Conservation (phyloP, 495 filamentous ascomycete species). For the Aspergillus campestris region DNA sequence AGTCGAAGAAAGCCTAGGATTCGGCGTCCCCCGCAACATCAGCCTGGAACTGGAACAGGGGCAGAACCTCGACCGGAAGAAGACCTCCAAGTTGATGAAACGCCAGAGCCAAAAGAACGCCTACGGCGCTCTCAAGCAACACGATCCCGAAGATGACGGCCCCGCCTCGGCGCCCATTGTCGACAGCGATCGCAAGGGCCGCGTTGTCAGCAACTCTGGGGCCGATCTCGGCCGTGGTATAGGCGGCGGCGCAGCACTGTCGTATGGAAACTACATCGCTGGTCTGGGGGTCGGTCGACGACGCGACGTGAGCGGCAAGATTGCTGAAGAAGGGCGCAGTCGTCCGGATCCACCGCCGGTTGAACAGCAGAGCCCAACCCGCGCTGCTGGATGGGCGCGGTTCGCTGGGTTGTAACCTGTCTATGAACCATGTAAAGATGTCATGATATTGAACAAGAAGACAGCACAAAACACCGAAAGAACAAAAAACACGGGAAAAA, state of each 20-base stretch:
- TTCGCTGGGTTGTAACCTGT: conserved; percentile 34
- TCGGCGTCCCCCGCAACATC: conserved; percentile 17
- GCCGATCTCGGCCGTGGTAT: conserved; percentile 37
- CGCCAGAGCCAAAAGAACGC: conserved; percentile 26
- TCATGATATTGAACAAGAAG: neutral
- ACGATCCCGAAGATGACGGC: conserved; percentile 25
- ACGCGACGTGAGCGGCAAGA: conserved; percentile 74
- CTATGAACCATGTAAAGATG: neutral
- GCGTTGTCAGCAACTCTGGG: conserved; percentile 46
- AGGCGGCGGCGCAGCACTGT: conserved; percentile 23
- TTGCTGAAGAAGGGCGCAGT: conserved; percentile 74
- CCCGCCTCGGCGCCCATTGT: conserved; percentile 18
- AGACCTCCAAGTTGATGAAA: conserved; percentile 24
- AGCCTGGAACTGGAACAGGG: conserved; percentile 6
- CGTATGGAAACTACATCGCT: conserved; percentile 53
- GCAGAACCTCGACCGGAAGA: conserved; percentile 10
- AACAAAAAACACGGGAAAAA: too few relatives aligned
- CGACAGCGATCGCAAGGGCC: conserved; percentile 37
- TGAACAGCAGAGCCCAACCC: conserved; percentile 10
- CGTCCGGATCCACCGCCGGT: conserved; percentile 15
- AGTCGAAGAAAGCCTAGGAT: conserved; percentile 17
- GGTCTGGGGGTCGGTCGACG: conserved; percentile 38
- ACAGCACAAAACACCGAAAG: neutral
- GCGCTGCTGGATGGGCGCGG: conserved; percentile 40
- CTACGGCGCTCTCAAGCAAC: conserved; percentile 31